Evolutionary conservation across 2,329 filamentous ascomycete genomes (phyloP), one percentile per base, ranked within the genome.

Genomic region (Periconia macrospinosa): DNA sequence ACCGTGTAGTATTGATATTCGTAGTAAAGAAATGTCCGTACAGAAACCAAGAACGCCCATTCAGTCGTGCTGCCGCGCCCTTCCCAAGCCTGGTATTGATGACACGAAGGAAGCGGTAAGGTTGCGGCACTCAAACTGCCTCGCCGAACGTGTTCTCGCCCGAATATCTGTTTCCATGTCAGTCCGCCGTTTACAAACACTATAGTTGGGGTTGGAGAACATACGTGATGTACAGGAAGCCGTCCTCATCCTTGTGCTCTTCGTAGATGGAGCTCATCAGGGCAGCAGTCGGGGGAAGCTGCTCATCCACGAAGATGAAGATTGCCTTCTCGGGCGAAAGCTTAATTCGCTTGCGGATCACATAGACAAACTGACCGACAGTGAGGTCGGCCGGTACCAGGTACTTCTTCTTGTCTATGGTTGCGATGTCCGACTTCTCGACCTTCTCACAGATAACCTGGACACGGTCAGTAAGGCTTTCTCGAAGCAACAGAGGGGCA

Each of bases 401-500:
- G 74, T 99, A 99, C 83, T 99, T 99, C 87, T 99, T 99, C 88
- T 99, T 99, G 81, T 99, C 94, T 84, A 99, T 99, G 65, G 94
- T 97, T 56, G 94, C 94, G 69, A 99, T 99, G 75, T 99, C 94
- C 58, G 90, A 95, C 82, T 97, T 97, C 81, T 99, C 94, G 67
- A 97, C 93, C 83, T 97, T 97, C 80, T 97, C 94, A 83, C 94
- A 99, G 76, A 99, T 99, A 61, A 99, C 93, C 92, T 96, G 68
- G 65, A 55, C 54, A 8, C 46, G 54, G 62, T 71, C 65, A 72
- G 68, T 30, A 60, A 41, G 41, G 20, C 2, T 20, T 44, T 45
- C 33, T 45, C 51, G 9, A 43, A 9, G 42, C 45, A 41, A 41
- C 52, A 52, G 15, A 46, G 49, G 23, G 17, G 40, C 49, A 41